Conservation (phyloP, 305 asterid genomes). For the Plantago rigida region DNA sequence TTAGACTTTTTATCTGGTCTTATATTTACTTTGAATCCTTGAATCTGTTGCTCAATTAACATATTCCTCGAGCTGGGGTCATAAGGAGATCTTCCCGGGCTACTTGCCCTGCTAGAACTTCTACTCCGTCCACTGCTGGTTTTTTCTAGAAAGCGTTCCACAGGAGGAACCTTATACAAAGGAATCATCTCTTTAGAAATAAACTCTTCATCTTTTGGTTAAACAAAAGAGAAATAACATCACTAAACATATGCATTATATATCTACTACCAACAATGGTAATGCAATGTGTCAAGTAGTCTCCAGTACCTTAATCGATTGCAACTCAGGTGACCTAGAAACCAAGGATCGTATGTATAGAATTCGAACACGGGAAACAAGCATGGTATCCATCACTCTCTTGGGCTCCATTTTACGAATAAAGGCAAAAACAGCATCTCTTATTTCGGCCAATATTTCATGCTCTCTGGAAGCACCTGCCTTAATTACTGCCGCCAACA, state of each 20-base stretch:
- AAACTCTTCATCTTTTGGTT: neutral
- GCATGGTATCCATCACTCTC: slow-evolving; percentile 99
- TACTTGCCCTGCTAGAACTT: slow-evolving; percentile 92
- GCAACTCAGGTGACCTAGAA: slow-evolving; percentile 96
- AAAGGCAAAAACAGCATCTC: slow-evolving; percentile 91
- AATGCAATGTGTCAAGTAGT: slow-evolving; percentile 6
- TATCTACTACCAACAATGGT: slow-evolving; percentile 9
- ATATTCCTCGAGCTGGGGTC: slow-evolving; percentile 63
- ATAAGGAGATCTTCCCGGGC: slow-evolving; percentile 93
- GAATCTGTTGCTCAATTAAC: slow-evolving; percentile 69
- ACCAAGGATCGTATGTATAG: slow-evolving; percentile 91
- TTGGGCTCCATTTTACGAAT: slow-evolving; percentile 96
- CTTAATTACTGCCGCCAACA: slow-evolving; percentile 95
- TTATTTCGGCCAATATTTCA: slow-evolving; percentile 96
- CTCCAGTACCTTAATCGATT: slow-evolving; percentile 77
- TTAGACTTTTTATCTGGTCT: slow-evolving; percentile 92
- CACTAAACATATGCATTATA: neutral
- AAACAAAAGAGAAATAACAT: neutral
- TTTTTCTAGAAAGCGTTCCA: slow-evolving; percentile 90
- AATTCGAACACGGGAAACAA: slow-evolving; percentile 97
- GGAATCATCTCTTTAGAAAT: slow-evolving; percentile 12
- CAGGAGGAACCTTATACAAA: slow-evolving; percentile 68
- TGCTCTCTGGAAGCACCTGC: slow-evolving; percentile 99
- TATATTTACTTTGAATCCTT: slow-evolving; percentile 83
- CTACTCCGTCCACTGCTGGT: slow-evolving; percentile 79